Evolutionary conservation across 73 alveolate genomes (phyloP).

Genomic region (Tetrahymena borealis): DNA sequence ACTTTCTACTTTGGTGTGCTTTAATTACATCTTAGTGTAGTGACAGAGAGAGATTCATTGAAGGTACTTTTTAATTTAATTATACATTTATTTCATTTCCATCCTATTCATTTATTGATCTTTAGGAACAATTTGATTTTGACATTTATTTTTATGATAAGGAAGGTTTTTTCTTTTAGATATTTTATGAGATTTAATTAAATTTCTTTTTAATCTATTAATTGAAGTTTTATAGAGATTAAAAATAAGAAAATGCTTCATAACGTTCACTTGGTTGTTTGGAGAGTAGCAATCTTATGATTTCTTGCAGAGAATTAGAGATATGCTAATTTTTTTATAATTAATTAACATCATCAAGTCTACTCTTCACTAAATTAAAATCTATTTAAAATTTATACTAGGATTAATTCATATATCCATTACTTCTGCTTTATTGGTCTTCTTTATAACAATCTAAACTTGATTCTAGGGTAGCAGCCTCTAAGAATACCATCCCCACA

Average conservation of each 20-base stretch:
- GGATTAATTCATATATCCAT: background rate
- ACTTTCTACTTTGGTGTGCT: background rate
- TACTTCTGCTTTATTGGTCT: background rate
- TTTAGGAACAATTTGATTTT: too few relatives aligned
- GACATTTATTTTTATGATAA: too few relatives aligned
- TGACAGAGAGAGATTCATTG: background rate
- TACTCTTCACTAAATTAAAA: background rate
- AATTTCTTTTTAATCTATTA: background rate
- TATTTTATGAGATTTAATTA: too few relatives aligned
- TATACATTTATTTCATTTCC: too few relatives aligned
- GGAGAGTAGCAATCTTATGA: background rate
- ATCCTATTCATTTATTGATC: too few relatives aligned
- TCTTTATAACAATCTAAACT: background rate
- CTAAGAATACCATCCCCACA: background rate
- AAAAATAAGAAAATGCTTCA: background rate
- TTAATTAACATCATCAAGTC: background rate
- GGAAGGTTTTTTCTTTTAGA: too few relatives aligned
- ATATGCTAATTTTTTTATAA: background rate
- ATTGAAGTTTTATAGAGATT: background rate
- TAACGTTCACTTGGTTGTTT: background rate
- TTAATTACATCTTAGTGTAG: background rate
- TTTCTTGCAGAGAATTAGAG: background rate
- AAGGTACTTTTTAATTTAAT: too few relatives aligned
- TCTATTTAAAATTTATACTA: background rate
- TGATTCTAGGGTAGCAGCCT: background rate